Base-by-base conservation (phyloP, 2,329 filamentous ascomycete genomes). In the Bipolaris victoriae region DNA sequence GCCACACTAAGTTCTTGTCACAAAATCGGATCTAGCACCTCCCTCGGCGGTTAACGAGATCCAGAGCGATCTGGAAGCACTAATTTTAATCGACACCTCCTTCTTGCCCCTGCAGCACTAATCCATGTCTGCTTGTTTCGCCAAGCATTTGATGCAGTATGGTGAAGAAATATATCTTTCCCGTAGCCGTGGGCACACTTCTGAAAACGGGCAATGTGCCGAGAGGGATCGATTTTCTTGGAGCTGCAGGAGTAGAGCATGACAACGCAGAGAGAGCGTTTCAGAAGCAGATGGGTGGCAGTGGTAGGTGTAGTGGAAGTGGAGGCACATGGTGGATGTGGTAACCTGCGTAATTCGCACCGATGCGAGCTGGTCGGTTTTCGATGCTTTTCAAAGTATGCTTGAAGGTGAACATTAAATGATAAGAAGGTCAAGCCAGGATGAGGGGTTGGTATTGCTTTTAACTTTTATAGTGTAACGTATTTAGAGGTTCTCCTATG, bases 161-260 rank as follows among this genome's bases (percentile, higher is more conserved):
- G 65, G 63, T 22, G 66, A 62, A 48, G 36, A 59, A 7, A 66
- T 54, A 41, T 53, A 57, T 51, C 61, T 69, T 46, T 67, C 61
- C 60, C 62, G 66, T 10, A 62, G 31, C 31, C 59, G 44, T 22
- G 63, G 60, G 49, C 66, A 69, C 1, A 46, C 20, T 5, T 39
- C 24, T 9, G 56, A 37, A 9, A 41, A 57, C 3, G 60, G 39
- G 13, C 54, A 58, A 13, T 64, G 62, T 29, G 52, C 51, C 1
- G 35, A 5, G n/a, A 15, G 7, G 52, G 37, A 26, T 13, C 46
- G 10, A 3, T 20, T 6, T 41, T 35, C 15, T 29, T 35, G 10
- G n/a, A 7, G 24, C n/a, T 44, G 29, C 6, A 48, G 39, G 1
- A 45, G 29, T 10, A 7, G 52, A 26, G 57, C 46, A 39, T 63